These are phyloP conservation scores for Plectosphaerella plurivora DNA, from an alignment of 2,329 filamentous ascomycete genomes.

Conservation along the genomic window DNA sequence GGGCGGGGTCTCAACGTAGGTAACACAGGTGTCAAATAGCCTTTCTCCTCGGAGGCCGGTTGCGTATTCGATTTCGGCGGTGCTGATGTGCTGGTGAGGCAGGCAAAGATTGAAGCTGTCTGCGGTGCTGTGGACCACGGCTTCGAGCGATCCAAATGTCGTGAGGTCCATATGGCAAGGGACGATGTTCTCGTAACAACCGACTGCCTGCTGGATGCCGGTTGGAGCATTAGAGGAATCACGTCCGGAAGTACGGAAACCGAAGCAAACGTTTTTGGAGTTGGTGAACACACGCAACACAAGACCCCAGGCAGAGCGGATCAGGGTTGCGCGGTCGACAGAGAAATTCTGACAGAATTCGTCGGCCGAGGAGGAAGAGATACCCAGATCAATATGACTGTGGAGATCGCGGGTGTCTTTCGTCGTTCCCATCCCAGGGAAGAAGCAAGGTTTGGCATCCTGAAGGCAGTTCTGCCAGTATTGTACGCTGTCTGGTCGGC, in stretches of 20 bases:
- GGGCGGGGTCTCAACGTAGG: conserved; percentile 36
- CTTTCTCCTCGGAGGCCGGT: conserved; percentile 34
- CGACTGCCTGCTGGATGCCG: conserved; percentile 36
- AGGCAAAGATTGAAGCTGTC: conserved; percentile 23
- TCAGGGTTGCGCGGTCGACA: conserved; percentile 42
- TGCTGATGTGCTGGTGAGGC: conserved; percentile 39
- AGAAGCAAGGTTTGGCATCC: conserved; percentile 35
- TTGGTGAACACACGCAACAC: conserved; percentile 51
- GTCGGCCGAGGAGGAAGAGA: conserved; percentile 33
- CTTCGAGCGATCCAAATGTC: conserved; percentile 23
- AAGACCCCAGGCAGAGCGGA: conserved; percentile 57
- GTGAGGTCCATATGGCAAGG: conserved; percentile 28
- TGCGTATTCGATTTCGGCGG: conserved; percentile 41
- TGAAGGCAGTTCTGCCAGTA: conserved; percentile 40
- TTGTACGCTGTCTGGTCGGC: conserved; percentile 30
- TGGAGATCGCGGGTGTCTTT: conserved; percentile 24
- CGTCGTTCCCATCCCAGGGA: conserved; percentile 27
- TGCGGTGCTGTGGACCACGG: conserved; percentile 25
- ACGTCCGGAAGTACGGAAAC: conserved; percentile 41
- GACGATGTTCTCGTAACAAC: conserved; percentile 38
- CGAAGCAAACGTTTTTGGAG: conserved; percentile 49
- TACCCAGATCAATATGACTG: conserved; percentile 29
- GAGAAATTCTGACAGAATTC: conserved; percentile 34
- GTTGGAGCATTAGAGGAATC: conserved; percentile 35
- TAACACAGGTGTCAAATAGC: conserved; percentile 48